phyloP scores from a whole-genome alignment of 176 grass and related monocot species.

The Areca catechu region DNA sequence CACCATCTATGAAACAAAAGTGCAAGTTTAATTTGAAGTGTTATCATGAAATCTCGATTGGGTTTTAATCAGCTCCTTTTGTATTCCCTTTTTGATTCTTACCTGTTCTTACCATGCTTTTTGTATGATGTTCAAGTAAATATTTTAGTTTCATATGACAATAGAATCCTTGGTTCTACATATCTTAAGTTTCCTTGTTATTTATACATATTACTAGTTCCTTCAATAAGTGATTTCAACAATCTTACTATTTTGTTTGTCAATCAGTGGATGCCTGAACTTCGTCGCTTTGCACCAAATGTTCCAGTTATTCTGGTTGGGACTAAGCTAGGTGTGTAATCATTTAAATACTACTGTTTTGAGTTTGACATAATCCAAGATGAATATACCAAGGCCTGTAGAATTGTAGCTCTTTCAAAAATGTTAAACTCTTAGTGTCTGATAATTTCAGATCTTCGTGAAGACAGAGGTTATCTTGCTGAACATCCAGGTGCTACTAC shows the following conservation, averaged over 20 bases:
- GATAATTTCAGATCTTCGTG: slow-evolving; percentile 61
- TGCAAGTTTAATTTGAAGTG: too few species aligned
- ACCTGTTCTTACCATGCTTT: too few species aligned
- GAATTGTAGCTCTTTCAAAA: not conserved
- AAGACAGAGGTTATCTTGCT: slow-evolving; percentile 64
- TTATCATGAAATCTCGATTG: too few species aligned
- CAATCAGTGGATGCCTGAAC: slow-evolving; percentile 92
- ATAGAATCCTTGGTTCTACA: too few species aligned
- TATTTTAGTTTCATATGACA: too few species aligned
- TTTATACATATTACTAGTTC: not conserved
- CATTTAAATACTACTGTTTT: not conserved
- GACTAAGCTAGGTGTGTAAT: slow-evolving; percentile 67
- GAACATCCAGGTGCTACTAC: slow-evolving; percentile 48
- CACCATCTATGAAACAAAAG: too few species aligned
- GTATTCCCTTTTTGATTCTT: too few species aligned
- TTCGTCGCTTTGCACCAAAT: slow-evolving; percentile 60
- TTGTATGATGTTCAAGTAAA: too few species aligned
- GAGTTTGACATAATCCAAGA: too few species aligned
- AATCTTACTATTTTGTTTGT: slow-evolving; percentile 17
- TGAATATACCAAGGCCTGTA: too few species aligned
- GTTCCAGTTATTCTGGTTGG: slow-evolving; percentile 81
- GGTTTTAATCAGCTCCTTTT: too few species aligned
- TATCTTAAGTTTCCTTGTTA: not conserved
- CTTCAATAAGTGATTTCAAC: slow-evolving; percentile 15
- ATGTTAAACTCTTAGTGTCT: slow-evolving; percentile 2